Evolutionary conservation across 2,329 filamentous ascomycete species (phyloP).

Genomic region (Aspergillus melleus): DNA sequence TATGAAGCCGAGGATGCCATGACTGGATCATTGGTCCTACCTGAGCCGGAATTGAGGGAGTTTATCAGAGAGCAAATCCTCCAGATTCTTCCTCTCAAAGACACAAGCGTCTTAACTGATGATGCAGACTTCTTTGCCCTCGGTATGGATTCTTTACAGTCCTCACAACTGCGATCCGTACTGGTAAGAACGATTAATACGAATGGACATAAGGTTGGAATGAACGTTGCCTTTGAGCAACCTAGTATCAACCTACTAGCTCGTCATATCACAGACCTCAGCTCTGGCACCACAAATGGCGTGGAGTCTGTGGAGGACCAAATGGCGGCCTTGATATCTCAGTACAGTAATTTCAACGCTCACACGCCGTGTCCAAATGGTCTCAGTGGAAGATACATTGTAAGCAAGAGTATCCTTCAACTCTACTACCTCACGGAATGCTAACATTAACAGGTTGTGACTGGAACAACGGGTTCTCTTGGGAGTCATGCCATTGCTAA

Average conservation of each 20-base stretch:
- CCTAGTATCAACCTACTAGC: conserved; percentile 52
- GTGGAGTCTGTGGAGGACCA: conserved; percentile 39
- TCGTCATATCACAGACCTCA: conserved; percentile 44
- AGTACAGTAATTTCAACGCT: conserved; percentile 41
- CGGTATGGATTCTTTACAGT: conserved; percentile 61
- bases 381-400: conserved; percentile 25
- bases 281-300: conserved; percentile 33
- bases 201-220: conserved; percentile 49
- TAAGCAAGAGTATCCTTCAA: conserved; percentile 6
- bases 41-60: conserved; percentile 29
- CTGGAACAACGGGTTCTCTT: conserved; percentile 66
- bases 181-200: conserved; percentile 54
- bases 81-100: conserved; percentile 24
- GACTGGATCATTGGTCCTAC: conserved; percentile 23
- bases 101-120: conserved; percentile 22
- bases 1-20: conserved; percentile 36
- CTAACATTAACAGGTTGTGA: conserved; percentile 47
- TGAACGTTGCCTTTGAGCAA: conserved; percentile 62
- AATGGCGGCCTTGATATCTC: conserved; percentile 50
- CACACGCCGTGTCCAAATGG: conserved; percentile 24
- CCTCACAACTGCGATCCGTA: conserved; percentile 54
- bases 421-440: background rate
- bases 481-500: conserved; percentile 59
- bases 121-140: conserved; percentile 59
- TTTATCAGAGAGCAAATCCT: conserved; percentile 37